Conservation (phyloP, 768 basidiomycete species). For the Collybiopsis luxurians region DNA sequence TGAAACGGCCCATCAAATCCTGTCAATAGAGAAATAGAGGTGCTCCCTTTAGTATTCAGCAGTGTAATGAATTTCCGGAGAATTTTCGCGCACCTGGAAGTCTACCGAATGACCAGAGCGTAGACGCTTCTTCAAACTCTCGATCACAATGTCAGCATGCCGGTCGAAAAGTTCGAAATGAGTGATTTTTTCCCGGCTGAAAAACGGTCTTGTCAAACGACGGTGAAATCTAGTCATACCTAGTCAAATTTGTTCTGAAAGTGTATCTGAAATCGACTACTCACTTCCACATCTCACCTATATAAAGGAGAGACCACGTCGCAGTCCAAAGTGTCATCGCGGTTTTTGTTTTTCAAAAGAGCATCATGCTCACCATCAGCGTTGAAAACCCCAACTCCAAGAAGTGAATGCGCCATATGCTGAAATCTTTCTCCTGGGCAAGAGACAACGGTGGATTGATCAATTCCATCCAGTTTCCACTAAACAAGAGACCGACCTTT, state of each 20-base stretch:
- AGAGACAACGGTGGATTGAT: background rate
- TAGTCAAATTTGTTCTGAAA: background rate
- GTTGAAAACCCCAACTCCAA: constrained; percentile 71
- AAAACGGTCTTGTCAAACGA: constrained; percentile 61
- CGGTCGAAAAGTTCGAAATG: constrained; percentile 62
- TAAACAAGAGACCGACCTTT: constrained; percentile 41
- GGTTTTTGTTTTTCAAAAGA: too few species aligned
- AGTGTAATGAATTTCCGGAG: too few species aligned
- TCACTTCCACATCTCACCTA: constrained; percentile 47
- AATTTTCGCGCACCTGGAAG: constrained; percentile 52
- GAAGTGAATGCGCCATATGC: constrained; percentile 39
- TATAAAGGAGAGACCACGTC: background rate
- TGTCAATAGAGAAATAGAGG: too few species aligned
- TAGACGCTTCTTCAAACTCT: constrained; percentile 44
- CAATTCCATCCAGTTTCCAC: too few species aligned
- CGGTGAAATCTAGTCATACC: constrained; percentile 46
- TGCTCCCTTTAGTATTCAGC: too few species aligned
- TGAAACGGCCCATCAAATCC: constrained; percentile 61
- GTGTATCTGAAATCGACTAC: constrained; percentile 4
- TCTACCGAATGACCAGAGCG: constrained; percentile 51
- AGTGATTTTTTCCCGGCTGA: constrained; percentile 55
- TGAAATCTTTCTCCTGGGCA: constrained; percentile 40
- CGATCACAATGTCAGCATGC: constrained; percentile 42
- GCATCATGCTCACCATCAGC: constrained; percentile 63
- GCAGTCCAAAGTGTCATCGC: too few species aligned